Conservation (phyloP, 1,139 yeast genomes). For the Blastobotrys illinoisensis region DNA sequence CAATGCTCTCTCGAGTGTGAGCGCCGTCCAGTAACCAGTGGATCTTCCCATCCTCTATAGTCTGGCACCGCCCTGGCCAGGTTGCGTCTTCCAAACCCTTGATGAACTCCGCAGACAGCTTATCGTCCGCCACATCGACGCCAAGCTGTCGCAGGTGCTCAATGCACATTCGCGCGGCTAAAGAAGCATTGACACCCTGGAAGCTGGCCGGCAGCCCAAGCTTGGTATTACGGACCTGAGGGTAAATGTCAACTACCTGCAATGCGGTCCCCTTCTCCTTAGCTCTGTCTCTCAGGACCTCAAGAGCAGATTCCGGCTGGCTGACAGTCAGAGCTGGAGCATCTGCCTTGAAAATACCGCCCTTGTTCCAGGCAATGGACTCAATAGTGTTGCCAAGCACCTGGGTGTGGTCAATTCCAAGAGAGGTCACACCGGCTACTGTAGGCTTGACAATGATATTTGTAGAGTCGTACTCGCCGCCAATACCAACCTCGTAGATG, state of each 20-base stretch:
- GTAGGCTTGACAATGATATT: conserved; percentile 76
- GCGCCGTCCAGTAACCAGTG: conserved; percentile 94
- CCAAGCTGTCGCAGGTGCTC: conserved; percentile 55
- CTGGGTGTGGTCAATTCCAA: conserved; percentile 89
- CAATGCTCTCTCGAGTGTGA: conserved; percentile 83
- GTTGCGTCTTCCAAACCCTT: conserved; percentile 62
- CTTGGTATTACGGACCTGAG: conserved; percentile 36
- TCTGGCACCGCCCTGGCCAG: conserved; percentile 97
- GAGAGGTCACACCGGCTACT: conserved; percentile 76
- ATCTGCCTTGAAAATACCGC: conserved; percentile 77
- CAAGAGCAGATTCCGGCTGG: conserved; percentile 47
- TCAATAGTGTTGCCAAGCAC: conserved; percentile 86
- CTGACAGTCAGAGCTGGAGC: conserved; percentile 64
- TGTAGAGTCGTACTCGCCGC: conserved; percentile 95
- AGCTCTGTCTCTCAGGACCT: conserved; percentile 57
- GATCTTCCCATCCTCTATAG: conserved; percentile 45
- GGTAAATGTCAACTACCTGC: conserved; percentile 45
- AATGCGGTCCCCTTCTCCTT: conserved; percentile 49
- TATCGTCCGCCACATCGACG: conserved; percentile 28
- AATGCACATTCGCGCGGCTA: conserved; percentile 72
- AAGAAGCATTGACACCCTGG: conserved; percentile 79
- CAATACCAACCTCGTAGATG: conserved; percentile 95
- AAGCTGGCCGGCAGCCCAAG: conserved; percentile 86
- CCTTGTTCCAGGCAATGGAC: conserved; percentile 93
- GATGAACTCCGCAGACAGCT: conserved; percentile 53